Conservation (phyloP, 2,329 filamentous ascomycete species). For the Neofusicoccum sp. region DNA sequence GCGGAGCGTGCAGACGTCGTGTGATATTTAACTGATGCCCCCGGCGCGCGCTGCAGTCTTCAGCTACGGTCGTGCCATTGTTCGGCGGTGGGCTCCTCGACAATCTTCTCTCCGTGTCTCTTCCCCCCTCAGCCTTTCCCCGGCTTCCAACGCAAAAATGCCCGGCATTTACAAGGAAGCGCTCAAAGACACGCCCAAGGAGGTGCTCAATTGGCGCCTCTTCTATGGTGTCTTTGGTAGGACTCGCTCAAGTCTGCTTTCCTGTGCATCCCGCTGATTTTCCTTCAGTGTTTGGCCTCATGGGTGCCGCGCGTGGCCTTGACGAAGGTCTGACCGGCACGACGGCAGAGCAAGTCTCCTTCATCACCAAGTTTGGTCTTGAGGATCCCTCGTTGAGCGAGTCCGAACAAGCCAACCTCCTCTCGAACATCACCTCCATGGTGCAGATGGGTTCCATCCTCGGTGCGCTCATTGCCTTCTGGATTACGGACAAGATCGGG, state of each 20-base stretch:
- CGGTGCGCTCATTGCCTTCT: slow-evolving; percentile 63
- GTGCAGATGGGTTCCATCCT: slow-evolving; percentile 75
- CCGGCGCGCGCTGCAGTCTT: neutral
- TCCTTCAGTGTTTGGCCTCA: slow-evolving; percentile 59
- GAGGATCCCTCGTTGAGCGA: slow-evolving; percentile 29
- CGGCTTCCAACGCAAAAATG: neutral
- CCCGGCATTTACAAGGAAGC: slow-evolving; percentile 37
- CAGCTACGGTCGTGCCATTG: slow-evolving; percentile 10
- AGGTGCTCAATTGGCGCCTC: slow-evolving; percentile 73
- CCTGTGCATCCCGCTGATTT: neutral
- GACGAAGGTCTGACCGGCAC: slow-evolving; percentile 78
- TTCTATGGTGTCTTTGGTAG: slow-evolving; percentile 68
- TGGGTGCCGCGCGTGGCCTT: slow-evolving; percentile 74
- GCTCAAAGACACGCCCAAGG: slow-evolving; percentile 63
- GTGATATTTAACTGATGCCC: neutral
- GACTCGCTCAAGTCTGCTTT: neutral
- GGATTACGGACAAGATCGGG: slow-evolving; percentile 46
- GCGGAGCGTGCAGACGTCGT: neutral
- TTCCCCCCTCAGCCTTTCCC: neutral
- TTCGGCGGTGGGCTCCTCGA: neutral
- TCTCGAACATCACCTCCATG: slow-evolving; percentile 73
- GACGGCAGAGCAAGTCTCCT: slow-evolving; percentile 47
- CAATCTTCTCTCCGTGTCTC: neutral
- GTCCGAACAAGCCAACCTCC: slow-evolving; percentile 33
- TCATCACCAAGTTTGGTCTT: slow-evolving; percentile 38